Conservation (phyloP, 2,329 filamentous ascomycete genomes). For the Trichoderma koningiopsis region DNA sequence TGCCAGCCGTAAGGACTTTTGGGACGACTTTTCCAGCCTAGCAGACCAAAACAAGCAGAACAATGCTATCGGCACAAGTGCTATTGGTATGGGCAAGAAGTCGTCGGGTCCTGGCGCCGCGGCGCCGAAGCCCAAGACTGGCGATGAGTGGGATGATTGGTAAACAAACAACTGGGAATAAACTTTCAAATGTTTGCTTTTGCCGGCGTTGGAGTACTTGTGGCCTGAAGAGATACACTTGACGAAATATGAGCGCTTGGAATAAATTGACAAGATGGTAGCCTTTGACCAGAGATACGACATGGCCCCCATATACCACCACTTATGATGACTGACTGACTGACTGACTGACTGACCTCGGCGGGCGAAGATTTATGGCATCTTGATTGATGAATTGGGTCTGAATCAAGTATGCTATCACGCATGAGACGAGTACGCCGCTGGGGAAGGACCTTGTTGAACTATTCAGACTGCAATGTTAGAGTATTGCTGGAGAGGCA, state of each 20-base stretch:
- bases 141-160: constrained; percentile 68
- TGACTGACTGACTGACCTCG: not conserved
- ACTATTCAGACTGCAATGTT: not conserved
- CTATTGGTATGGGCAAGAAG: constrained; percentile 58
- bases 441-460: not conserved
- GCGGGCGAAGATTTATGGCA: not conserved
- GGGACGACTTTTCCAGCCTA: constrained; percentile 82
- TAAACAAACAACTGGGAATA: constrained; percentile 49
- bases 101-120: constrained; percentile 38
- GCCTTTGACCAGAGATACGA: constrained; percentile 4
- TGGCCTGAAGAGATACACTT: constrained; percentile 30
- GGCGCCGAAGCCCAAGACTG: constrained; percentile 47
- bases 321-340: constrained; percentile 7
- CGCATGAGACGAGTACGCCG: not conserved
- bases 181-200: constrained; percentile 7
- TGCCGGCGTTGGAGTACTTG: constrained; percentile 24
- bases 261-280: constrained; percentile 29
- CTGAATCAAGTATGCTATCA: not conserved
- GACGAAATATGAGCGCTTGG: constrained; percentile 31
- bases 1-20: constrained; percentile 78
- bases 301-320: not conserved
- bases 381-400: not conserved
- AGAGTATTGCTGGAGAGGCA: not conserved
- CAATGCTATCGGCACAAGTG: constrained; percentile 60
- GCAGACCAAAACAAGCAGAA: constrained; percentile 57